phyloP scores from a whole-genome alignment of 768 basidiomycete genomes.

The Sistotremastrum niveocremeum region DNA sequence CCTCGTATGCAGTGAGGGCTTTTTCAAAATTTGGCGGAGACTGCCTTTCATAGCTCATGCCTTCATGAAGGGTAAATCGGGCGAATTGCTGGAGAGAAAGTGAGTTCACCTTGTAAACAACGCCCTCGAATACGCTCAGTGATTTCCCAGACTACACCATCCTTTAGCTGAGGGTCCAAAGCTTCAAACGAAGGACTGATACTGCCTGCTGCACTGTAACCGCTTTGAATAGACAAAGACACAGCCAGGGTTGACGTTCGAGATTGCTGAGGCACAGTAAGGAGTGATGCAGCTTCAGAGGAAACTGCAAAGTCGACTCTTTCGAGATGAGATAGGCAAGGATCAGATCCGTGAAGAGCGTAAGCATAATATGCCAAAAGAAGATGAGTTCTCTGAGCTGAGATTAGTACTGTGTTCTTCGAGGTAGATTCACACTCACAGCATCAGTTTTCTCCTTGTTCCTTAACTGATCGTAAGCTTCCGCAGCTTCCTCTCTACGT shows the following conservation, averaged over 20 bases:
- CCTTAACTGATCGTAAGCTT: slow-evolving; percentile 39
- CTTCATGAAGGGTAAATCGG: slow-evolving; percentile 23
- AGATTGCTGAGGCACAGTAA: slow-evolving; percentile 18
- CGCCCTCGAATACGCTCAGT: slow-evolving; percentile 62
- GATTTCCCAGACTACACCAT: slow-evolving; percentile 61
- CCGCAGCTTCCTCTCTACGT: slow-evolving; percentile 40
- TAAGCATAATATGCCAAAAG: slow-evolving; percentile 71
- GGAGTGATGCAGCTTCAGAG: slow-evolving; percentile 27
- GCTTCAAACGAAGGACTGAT: not conserved
- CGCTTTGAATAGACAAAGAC: not conserved
- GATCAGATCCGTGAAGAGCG: slow-evolving; percentile 50
- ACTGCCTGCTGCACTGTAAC: slow-evolving; percentile 1
- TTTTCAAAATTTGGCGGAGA: slow-evolving; percentile 30
- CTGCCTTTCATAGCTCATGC: slow-evolving; percentile 62
- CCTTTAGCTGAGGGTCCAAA: slow-evolving; percentile 26
- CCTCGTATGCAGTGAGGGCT: slow-evolving; percentile 45
- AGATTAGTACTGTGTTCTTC: slow-evolving; percentile 6
- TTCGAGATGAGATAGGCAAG: slow-evolving; percentile 46
- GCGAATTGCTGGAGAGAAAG: not conserved
- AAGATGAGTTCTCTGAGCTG: slow-evolving; percentile 39
- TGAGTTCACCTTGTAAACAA: slow-evolving; percentile 57
- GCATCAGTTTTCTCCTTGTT: slow-evolving; percentile 24
- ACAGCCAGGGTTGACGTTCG: slow-evolving; percentile 5
- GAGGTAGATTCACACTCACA: slow-evolving; percentile 23
- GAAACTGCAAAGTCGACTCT: slow-evolving; percentile 39